Percentiles rank a stretch among this genome's conserved stretches.
Conservation (phyloP, 768 basidiomycete species). For the Phaffia australis region DNA sequence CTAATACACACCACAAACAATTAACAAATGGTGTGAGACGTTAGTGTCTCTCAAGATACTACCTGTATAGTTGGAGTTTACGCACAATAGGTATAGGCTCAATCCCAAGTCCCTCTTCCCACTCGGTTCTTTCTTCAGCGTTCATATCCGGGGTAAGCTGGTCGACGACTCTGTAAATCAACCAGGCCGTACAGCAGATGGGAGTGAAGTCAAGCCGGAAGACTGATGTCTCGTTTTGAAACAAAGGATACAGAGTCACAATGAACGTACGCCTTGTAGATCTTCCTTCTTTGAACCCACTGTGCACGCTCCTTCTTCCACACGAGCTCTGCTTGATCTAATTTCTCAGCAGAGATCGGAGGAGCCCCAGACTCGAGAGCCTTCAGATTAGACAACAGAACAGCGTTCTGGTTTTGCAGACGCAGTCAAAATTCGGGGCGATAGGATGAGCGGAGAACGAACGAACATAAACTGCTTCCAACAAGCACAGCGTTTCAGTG, state of each 20-base stretch:
- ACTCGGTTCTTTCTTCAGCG: conserved; percentile 3
- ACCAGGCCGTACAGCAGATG: too few species aligned
- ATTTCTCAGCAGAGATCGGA: conserved; percentile 13
- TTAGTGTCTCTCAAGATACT: too few species aligned
- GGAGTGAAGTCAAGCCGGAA: background rate
- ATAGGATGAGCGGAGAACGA: too few species aligned
- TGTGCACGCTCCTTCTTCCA: conserved; percentile 10
- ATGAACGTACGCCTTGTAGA: background rate
- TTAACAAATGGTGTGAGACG: too few species aligned
- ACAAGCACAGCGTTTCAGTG: background rate
- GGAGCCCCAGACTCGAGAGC: conserved; percentile 12
- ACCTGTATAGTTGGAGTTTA: too few species aligned
- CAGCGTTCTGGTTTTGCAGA: conserved; percentile 5
- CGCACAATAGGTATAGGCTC: background rate
- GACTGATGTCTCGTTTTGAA: background rate
- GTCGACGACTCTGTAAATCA: background rate
- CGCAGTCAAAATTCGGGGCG: background rate
- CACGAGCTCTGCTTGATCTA: background rate
- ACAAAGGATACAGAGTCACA: background rate
- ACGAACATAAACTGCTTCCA: background rate
- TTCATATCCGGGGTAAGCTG: background rate
- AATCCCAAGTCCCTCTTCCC: conserved; percentile 18
- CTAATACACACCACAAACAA: too few species aligned
- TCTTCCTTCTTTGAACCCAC: conserved; percentile 17
- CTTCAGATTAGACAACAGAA: conserved; percentile 1